Conservation (phyloP, 208 protist species). For the Trypanosoma conorhini region DNA sequence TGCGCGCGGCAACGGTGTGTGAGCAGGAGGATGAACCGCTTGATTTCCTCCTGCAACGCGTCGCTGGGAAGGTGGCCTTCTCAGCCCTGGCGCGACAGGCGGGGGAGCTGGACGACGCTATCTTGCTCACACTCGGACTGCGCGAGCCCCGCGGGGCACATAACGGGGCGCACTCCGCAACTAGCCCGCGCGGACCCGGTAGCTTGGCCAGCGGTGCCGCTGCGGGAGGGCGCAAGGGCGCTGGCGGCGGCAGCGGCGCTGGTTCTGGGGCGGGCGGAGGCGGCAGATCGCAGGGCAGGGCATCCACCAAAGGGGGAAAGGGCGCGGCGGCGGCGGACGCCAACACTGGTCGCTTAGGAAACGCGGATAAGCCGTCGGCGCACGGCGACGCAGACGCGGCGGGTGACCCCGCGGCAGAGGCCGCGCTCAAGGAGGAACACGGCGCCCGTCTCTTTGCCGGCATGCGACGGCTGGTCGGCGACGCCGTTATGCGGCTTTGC, state of each 20-base stretch:
- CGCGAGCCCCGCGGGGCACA: not conserved
- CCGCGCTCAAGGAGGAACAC: constrained; percentile 32
- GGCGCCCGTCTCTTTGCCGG: constrained; percentile 26
- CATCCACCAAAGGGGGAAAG: not conserved
- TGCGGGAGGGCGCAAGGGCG: not conserved
- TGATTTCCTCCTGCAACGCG: constrained; percentile 43
- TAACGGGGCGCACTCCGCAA: not conserved
- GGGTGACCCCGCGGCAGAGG: not conserved
- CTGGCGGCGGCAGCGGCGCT: not conserved
- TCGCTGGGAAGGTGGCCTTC: constrained; percentile 39
- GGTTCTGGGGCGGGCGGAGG: not conserved
- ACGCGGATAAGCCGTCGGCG: not conserved
- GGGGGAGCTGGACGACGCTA: constrained; percentile 13
- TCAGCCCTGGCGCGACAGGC: constrained; percentile 20
- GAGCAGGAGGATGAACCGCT: constrained; percentile 38
- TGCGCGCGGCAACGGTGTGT: constrained; percentile 60
- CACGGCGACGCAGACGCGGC: not conserved
- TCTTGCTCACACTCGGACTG: constrained; percentile 5
- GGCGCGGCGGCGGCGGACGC: not conserved
- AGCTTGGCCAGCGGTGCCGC: not conserved
- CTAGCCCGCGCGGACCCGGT: not conserved
- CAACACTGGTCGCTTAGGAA: not conserved
- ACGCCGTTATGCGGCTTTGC: constrained; percentile 17
- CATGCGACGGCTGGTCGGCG: constrained; percentile 24
- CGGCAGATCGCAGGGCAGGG: not conserved